A percentile compares a stretch with the other conserved stretches of the same genome.
These are phyloP conservation scores for Pseudocercospora fuligena DNA, from an alignment of 2,329 filamentous ascomycete genomes.

Conservation along the genomic window DNA sequence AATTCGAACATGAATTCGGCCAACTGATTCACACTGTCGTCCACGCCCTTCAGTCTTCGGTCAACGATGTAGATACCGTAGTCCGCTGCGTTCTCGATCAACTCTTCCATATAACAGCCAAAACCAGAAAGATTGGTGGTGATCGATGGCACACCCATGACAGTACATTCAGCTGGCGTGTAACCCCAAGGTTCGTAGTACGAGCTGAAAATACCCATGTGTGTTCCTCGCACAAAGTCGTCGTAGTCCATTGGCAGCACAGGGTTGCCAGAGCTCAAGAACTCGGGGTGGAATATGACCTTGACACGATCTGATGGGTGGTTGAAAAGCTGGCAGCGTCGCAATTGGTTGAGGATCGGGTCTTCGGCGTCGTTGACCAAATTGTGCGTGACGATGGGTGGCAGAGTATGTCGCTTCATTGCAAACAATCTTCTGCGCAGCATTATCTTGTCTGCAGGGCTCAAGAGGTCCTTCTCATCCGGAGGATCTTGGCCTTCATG, in stretches of 20 bases:
- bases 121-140: constrained; percentile 98
- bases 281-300: constrained; percentile 97
- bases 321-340: constrained; percentile 96
- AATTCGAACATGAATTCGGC: constrained; percentile 94
- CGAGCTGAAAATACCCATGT: constrained; percentile 92
- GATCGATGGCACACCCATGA: constrained; percentile 98
- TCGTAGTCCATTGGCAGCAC: constrained; percentile 96
- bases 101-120: constrained; percentile 98
- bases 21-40: constrained; percentile 96
- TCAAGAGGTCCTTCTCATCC: constrained; percentile 95
- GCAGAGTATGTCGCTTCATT: constrained; percentile 90
- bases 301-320: constrained; percentile 94
- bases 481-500: constrained; percentile 91
- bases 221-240: constrained; percentile 95
- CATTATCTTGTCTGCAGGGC: constrained; percentile 87
- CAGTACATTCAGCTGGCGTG: constrained; percentile 95
- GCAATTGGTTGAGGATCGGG: constrained; percentile 92
- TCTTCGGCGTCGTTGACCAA: constrained; percentile 95
- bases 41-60: constrained; percentile 89
- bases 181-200: constrained; percentile 99
- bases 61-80: constrained; percentile 99
- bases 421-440: constrained; percentile 90
- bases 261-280: constrained; percentile 92
- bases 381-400: constrained; percentile 98
- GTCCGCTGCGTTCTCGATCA: constrained; percentile 96